Evolutionary conservation across 2,329 filamentous ascomycete genomes (phyloP).

Genomic region (Fusarium newnesense): DNA sequence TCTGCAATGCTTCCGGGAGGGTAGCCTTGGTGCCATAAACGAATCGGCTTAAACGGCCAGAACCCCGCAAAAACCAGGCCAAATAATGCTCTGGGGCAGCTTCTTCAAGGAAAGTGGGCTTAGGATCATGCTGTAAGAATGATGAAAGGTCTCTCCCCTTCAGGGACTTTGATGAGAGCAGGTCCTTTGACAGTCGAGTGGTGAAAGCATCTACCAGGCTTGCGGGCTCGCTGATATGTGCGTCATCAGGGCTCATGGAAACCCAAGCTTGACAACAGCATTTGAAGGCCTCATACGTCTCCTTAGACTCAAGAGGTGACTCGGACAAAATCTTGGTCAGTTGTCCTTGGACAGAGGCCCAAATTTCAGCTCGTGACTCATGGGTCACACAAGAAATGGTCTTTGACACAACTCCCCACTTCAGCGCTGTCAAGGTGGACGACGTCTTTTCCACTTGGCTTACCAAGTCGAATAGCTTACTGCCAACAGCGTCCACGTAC

Average conservation of each 20-base stretch:
- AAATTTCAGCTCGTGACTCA: slow-evolving; percentile 47
- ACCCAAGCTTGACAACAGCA: slow-evolving; percentile 54
- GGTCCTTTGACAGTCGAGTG: slow-evolving; percentile 46
- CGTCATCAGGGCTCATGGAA: slow-evolving; percentile 51
- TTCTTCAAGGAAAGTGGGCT: slow-evolving; percentile 43
- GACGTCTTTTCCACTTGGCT: slow-evolving; percentile 46
- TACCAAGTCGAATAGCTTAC: slow-evolving; percentile 51
- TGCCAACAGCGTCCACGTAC: slow-evolving; percentile 55
- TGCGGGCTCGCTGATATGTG: slow-evolving; percentile 44
- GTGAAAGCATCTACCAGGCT: slow-evolving; percentile 49
- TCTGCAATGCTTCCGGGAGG: slow-evolving; percentile 42
- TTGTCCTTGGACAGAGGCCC: slow-evolving; percentile 48
- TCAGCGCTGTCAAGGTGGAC: slow-evolving; percentile 48
- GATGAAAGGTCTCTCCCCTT: slow-evolving; percentile 38
- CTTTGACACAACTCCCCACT: slow-evolving; percentile 54
- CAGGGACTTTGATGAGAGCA: slow-evolving; percentile 39
- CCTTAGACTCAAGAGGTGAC: slow-evolving; percentile 46
- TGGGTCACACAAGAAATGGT: slow-evolving; percentile 50
- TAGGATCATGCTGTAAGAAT: slow-evolving; percentile 19
- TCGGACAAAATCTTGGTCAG: slow-evolving; percentile 49
- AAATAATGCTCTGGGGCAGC: slow-evolving; percentile 47
- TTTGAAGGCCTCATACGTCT: slow-evolving; percentile 55
- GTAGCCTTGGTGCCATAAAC: slow-evolving; percentile 40
- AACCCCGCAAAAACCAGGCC: slow-evolving; percentile 49
- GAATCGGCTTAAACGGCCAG: slow-evolving; percentile 47